A percentile compares a stretch with the other conserved stretches of the same genome.
These are phyloP conservation scores for Gnomoniopsis smithogilvyi DNA, from an alignment of 2,329 filamentous ascomycete species.

Conservation along the genomic window DNA sequence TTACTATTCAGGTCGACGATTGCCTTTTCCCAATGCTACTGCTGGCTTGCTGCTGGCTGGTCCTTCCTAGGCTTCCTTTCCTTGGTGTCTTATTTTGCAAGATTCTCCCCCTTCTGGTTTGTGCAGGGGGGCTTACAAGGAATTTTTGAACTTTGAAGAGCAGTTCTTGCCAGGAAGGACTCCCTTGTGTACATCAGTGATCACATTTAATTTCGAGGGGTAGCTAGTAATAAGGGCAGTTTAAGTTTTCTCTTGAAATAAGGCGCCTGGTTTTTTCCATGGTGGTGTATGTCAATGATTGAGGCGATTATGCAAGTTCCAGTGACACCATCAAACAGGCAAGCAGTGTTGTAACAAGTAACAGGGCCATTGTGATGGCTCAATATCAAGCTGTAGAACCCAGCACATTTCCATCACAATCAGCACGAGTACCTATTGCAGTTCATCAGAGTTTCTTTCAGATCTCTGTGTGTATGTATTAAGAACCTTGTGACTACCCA, in stretches of 20 bases:
- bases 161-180: background rate
- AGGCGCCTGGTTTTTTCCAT: background rate
- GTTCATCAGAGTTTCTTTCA: background rate
- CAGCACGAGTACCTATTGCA: background rate
- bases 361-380: background rate
- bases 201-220: conserved; percentile 15
- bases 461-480: background rate
- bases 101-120: background rate
- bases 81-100: background rate
- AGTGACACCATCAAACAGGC: background rate
- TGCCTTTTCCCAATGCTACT: background rate
- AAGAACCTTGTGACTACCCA: background rate
- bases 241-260: background rate
- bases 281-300: background rate
- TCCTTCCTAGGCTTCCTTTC: background rate
- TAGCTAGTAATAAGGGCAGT: conserved; percentile 11
- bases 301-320: background rate
- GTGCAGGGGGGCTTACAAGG: background rate
- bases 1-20: background rate
- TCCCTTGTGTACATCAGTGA: conserved; percentile 1
- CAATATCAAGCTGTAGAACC: background rate
- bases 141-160: background rate
- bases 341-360: background rate
- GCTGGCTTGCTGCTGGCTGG: conserved; percentile 2
- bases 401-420: too few relatives aligned